Conservation (phyloP, 805 yeast species). For the Clavispora santaluciae region DNA sequence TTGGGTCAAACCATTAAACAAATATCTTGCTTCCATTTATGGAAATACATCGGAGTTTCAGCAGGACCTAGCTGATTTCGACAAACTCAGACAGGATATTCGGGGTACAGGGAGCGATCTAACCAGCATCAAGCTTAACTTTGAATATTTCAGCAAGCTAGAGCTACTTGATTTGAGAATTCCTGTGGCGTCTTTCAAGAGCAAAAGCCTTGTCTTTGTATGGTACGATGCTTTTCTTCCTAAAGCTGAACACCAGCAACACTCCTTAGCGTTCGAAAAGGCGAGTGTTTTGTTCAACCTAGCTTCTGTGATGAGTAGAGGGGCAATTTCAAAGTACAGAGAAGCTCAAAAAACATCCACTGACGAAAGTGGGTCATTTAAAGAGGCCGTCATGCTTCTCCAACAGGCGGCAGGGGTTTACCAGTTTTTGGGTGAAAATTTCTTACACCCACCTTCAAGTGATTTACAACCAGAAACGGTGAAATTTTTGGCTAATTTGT, state of each 20-base stretch:
- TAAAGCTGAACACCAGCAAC: constrained; percentile 53
- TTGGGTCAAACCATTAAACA: constrained; percentile 59
- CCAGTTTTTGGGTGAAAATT: constrained; percentile 68
- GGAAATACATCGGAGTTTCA: constrained; percentile 57
- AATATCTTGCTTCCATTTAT: constrained; percentile 55
- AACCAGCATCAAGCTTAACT: constrained; percentile 50
- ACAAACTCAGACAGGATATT: constrained; percentile 56
- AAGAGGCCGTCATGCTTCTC: constrained; percentile 53
- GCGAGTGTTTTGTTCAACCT: constrained; percentile 78
- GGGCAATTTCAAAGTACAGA: constrained; percentile 35
- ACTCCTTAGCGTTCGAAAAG: constrained; percentile 83
- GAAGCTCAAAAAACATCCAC: constrained; percentile 23
- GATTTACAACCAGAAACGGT: constrained; percentile 72
- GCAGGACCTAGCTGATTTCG: constrained; percentile 50
- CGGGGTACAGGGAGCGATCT: constrained; percentile 42
- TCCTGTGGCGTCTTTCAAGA: constrained; percentile 53
- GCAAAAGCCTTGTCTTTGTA: constrained; percentile 51
- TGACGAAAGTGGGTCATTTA: constrained; percentile 42
- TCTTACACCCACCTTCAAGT: constrained; percentile 80
- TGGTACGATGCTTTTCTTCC: constrained; percentile 75
- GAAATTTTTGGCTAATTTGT: constrained; percentile 54
- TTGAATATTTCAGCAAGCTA: constrained; percentile 72
- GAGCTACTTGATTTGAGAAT: constrained; percentile 75
- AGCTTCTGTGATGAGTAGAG: constrained; percentile 55
- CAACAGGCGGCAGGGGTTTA: constrained; percentile 79